Base-by-base conservation (phyloP, 441 rosid species). In the Mallotus repandus region DNA sequence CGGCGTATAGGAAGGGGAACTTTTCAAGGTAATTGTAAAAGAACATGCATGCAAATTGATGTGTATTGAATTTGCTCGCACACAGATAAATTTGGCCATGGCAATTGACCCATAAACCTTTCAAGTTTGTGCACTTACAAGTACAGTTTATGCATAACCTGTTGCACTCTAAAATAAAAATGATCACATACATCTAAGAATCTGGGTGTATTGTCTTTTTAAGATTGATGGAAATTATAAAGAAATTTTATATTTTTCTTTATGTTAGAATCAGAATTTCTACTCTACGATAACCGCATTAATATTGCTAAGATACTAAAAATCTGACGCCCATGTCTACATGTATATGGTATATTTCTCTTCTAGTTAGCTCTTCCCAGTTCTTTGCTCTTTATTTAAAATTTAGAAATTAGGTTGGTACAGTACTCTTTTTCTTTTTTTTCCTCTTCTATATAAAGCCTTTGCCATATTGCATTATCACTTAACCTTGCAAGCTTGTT, bases 371-470 rank as follows among this genome's bases (percentile, higher is more conserved):
- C 59, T 57, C 25, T 61, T 67, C 60, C 1, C 63, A 58, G 9
- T 74, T 56, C 21, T 64, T 52, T 25, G 25, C 50, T 32, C 71
- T 52, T 69, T 62, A 21, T 63, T 63, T 22, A 67, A 52, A 72
- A 77, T 25, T 25, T 25, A 25, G 29, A 25, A 25, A 25, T 25
- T 25, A 25, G 68, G 58, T 67, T 67, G 69, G 12, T 46, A 22
- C 29, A 16, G 49, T 32, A 21, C 7, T 64, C 68, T n/a, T n/a
- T n/a, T n/a, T n/a, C n/a, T n/a, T 70, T 68, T 65, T 64, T 53
- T 59, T 67, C 53, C 68, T 65, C 79, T 73, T 46, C 84, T 87
- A 86, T 87, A 86, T 84, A 89, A 72, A 82, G 68, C 76, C 67
- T 75, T 78, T 72, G 52, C 75, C 74, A 38, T 68, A 63, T 77